Evolutionary conservation across 2,329 filamentous ascomycete species (phyloP).

Genomic region (Fusarium graminum): DNA sequence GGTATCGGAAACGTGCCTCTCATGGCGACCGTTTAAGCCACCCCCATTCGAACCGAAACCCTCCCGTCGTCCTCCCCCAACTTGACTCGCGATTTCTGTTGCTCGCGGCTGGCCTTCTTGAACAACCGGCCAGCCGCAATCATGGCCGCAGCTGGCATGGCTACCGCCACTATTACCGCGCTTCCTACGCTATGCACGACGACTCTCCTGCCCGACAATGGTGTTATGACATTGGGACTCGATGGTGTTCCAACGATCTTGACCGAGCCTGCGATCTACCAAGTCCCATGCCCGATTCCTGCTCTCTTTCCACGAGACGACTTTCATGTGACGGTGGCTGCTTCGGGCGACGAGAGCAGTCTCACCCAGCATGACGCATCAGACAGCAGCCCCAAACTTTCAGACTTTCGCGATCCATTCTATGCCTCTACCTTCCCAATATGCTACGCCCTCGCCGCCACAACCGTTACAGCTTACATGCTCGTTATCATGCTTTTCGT

Average conservation of each 20-base stretch:
- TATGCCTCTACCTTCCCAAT: conserved; percentile 94
- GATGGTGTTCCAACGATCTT: conserved; percentile 69
- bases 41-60: conserved; percentile 9
- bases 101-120: conserved; percentile 48
- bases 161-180: conserved; percentile 49
- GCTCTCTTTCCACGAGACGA: conserved; percentile 41
- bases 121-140: conserved; percentile 46
- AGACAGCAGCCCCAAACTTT: conserved; percentile 59
- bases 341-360: conserved; percentile 54
- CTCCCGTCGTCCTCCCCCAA: not conserved
- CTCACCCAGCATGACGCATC: conserved; percentile 49
- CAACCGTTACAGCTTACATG: conserved; percentile 91
- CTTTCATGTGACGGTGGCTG: conserved; percentile 56
- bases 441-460: conserved; percentile 90
- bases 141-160: conserved; percentile 43
- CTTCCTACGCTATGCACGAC: conserved; percentile 56
- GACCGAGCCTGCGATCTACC: conserved; percentile 69
- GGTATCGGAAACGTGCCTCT: conserved; percentile 11
- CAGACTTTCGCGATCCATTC: conserved; percentile 86
- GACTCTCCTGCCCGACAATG: conserved; percentile 59
- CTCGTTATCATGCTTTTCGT: conserved; percentile 94
- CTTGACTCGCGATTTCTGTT: conserved; percentile 41
- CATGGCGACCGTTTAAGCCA: conserved; percentile 45
- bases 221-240: conserved; percentile 63
- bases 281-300: conserved; percentile 50